phyloP scores from a whole-genome alignment of 106 monocot genomes.

The Allium cepa region DNA sequence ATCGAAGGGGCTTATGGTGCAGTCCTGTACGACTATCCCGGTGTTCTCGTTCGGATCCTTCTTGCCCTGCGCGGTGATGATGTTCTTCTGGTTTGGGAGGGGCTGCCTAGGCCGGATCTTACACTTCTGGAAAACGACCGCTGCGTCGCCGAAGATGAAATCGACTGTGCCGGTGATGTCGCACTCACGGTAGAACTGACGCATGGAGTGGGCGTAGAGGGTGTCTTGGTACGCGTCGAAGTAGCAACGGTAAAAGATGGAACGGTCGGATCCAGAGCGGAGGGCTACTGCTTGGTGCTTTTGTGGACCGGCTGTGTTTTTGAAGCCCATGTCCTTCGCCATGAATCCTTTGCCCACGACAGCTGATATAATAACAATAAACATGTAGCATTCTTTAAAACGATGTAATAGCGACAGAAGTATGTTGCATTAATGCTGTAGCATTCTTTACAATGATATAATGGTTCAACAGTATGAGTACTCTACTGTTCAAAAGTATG shows the following conservation, averaged over 20 bases:
- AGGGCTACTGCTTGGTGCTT: slow-evolving; percentile 26
- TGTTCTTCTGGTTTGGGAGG: slow-evolving; percentile 30
- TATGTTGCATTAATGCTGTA: not conserved
- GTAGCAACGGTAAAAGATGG: slow-evolving; percentile 16
- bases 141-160: slow-evolving; percentile 48
- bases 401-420: not conserved
- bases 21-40: slow-evolving; percentile 56
- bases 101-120: slow-evolving; percentile 14
- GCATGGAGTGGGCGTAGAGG: slow-evolving; percentile 20
- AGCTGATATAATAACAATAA: not conserved
- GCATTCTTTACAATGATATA: not conserved
- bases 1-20: slow-evolving; percentile 21
- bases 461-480: not conserved
- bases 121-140: slow-evolving; percentile 21
- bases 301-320: slow-evolving; percentile 10
- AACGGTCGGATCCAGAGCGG: slow-evolving; percentile 10
- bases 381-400: not conserved
- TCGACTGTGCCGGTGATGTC: slow-evolving; percentile 23
- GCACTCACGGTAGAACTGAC: slow-evolving; percentile 16
- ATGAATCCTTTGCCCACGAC: slow-evolving; percentile 11
- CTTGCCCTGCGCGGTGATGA: slow-evolving; percentile 62
- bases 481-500: not conserved
- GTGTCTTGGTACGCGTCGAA: slow-evolving; percentile 21
- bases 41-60: slow-evolving; percentile 73
- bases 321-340: slow-evolving; percentile 6